phyloP scores from a whole-genome alignment of 1,139 yeast species.

The Geotrichum citri-aurantii region DNA sequence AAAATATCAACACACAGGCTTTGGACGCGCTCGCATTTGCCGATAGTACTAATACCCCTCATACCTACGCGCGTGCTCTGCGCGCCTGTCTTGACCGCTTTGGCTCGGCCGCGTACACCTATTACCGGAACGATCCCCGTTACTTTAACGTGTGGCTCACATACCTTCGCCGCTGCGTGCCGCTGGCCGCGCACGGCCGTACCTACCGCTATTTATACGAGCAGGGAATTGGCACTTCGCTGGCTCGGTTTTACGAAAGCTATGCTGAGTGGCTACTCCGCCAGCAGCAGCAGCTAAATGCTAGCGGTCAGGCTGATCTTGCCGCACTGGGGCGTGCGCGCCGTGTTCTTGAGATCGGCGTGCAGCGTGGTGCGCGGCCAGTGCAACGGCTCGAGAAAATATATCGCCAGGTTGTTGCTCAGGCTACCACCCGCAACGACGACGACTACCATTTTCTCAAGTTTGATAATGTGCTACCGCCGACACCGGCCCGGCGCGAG shows the following conservation, averaged over 20 bases:
- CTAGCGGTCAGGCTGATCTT: slow-evolving; percentile 46
- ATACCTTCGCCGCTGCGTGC: slow-evolving; percentile 53
- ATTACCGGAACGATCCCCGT: slow-evolving; percentile 76
- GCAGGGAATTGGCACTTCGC: slow-evolving; percentile 61
- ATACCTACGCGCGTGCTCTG: slow-evolving; percentile 27
- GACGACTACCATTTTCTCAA: neutral
- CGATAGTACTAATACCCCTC: neutral
- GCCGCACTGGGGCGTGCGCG: slow-evolving; percentile 17
- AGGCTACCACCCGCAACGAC: neutral
- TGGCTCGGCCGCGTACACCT: slow-evolving; percentile 28
- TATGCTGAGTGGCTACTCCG: slow-evolving; percentile 63
- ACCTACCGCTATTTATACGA: slow-evolving; percentile 67
- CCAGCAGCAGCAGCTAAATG: slow-evolving; percentile 38
- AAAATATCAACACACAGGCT: slow-evolving; percentile 40
- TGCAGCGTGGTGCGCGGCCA: slow-evolving; percentile 61
- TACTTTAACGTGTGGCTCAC: slow-evolving; percentile 80
- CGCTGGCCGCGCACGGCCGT: slow-evolving; percentile 67
- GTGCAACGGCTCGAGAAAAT: slow-evolving; percentile 46
- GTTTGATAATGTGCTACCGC: neutral
- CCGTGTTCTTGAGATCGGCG: slow-evolving; percentile 57
- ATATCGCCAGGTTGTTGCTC: slow-evolving; percentile 30
- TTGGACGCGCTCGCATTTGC: neutral
- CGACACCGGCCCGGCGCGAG: slow-evolving; percentile 41
- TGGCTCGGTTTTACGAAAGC: slow-evolving; percentile 73
- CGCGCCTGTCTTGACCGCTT: slow-evolving; percentile 23